phyloP scores from a whole-genome alignment of 805 yeast genomes.

The Candida chauliodis region DNA sequence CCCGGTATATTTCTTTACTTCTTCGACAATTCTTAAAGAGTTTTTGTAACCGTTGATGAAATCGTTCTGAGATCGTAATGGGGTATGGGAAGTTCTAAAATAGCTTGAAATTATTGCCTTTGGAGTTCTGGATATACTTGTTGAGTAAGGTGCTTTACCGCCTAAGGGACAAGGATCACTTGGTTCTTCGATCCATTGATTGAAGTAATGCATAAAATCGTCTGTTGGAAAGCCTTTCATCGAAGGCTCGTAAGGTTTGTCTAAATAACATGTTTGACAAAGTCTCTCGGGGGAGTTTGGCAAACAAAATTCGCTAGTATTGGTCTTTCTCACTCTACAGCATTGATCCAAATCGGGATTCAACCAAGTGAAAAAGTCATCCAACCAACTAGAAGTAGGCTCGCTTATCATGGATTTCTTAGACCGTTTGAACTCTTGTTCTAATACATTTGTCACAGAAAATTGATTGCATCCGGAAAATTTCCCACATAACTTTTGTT shows the following conservation, averaged over 20 bases:
- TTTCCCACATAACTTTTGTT: conserved; percentile 79
- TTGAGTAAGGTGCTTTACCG: conserved; percentile 87
- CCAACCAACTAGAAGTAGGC: conserved; percentile 90
- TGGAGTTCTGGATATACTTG: conserved; percentile 46
- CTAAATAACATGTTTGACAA: conserved; percentile 71
- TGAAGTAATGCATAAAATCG: conserved; percentile 68
- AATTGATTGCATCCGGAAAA: conserved; percentile 78
- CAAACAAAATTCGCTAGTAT: conserved; percentile 51
- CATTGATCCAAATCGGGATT: conserved; percentile 86
- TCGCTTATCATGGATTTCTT: conserved; percentile 64
- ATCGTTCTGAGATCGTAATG: conserved; percentile 78
- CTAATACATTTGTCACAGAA: conserved; percentile 76
- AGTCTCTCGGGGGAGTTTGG: conserved; percentile 64
- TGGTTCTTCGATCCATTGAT: conserved; percentile 78
- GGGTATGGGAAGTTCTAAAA: conserved; percentile 78
- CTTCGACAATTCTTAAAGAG: conserved; percentile 62
- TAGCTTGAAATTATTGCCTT: conserved; percentile 50
- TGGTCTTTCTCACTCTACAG: conserved; percentile 62
- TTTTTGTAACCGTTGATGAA: conserved; percentile 77
- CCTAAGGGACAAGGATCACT: conserved; percentile 94
- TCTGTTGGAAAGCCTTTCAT: conserved; percentile 84
- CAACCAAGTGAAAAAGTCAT: conserved; percentile 81
- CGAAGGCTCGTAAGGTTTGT: conserved; percentile 60
- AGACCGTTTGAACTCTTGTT: conserved; percentile 75
- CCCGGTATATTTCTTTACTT: conserved; percentile 41